These are phyloP conservation scores for Penicillium herquei DNA, from an alignment of 495 filamentous ascomycete species.

Conservation along the genomic window DNA sequence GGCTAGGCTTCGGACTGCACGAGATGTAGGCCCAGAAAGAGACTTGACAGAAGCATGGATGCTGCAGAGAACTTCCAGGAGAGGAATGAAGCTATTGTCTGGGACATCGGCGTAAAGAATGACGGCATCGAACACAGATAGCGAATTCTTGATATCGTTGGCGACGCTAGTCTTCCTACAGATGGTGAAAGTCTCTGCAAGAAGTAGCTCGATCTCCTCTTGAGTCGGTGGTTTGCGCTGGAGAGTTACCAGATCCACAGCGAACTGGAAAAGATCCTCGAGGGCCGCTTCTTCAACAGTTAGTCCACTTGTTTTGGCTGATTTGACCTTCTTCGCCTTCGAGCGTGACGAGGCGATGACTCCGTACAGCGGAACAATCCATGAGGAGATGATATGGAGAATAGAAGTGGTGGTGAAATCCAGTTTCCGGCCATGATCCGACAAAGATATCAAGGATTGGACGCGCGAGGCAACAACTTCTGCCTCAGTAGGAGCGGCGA, in stretches of 20 bases:
- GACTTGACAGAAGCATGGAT: slow-evolving; percentile 72
- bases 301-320: slow-evolving; percentile 40
- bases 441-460: slow-evolving; percentile 41
- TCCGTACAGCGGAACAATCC: slow-evolving; percentile 42
- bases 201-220: slow-evolving; percentile 61
- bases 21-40: slow-evolving; percentile 71
- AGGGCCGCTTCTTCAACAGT: slow-evolving; percentile 64
- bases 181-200: slow-evolving; percentile 66
- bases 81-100: slow-evolving; percentile 59
- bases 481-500: slow-evolving; percentile 33
- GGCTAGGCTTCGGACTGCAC: slow-evolving; percentile 71
- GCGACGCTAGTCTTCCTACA: slow-evolving; percentile 73
- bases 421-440: slow-evolving; percentile 46
- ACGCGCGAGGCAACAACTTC: slow-evolving; percentile 42
- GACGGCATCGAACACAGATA: slow-evolving; percentile 75
- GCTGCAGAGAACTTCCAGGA: slow-evolving; percentile 77
- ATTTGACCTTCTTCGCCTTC: slow-evolving; percentile 53
- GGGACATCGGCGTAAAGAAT: slow-evolving; percentile 79
- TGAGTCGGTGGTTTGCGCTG: slow-evolving; percentile 74
- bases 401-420: slow-evolving; percentile 43
- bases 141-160: slow-evolving; percentile 70
- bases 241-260: slow-evolving; percentile 79
- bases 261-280: slow-evolving; percentile 66
- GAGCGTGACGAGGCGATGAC: slow-evolving; percentile 34
- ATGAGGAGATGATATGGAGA: slow-evolving; percentile 41